A percentile compares a stretch with the other conserved stretches of the same genome.
phyloP scores from a whole-genome alignment of 768 basidiomycete genomes.

The Lactarius sp. region DNA sequence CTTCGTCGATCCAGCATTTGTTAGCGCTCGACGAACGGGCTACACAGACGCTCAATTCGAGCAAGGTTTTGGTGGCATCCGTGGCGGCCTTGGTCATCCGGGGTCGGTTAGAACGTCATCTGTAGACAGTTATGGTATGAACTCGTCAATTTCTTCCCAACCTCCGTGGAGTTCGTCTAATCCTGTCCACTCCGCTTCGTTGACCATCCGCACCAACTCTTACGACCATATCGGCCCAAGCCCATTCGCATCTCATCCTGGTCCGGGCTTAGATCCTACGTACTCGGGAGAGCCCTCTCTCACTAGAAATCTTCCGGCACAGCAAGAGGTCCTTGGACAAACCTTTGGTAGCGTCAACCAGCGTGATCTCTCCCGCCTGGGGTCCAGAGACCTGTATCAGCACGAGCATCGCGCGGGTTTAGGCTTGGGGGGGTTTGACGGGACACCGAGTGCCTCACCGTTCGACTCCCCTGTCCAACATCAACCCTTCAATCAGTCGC shows the following conservation, averaged over 20 bases:
- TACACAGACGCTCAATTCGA: constrained; percentile 22
- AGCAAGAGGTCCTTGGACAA: constrained; percentile 20
- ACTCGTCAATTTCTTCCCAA: constrained; percentile 18
- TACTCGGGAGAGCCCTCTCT: constrained; percentile 18
- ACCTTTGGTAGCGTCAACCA: constrained; percentile 19
- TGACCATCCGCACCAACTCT: constrained; percentile 11
- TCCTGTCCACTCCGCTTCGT: constrained; percentile 11
- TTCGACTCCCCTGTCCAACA: constrained; percentile 22
- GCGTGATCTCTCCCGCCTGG: constrained; percentile 24
- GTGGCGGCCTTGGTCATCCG: constrained; percentile 11
- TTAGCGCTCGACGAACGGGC: constrained; percentile 15
- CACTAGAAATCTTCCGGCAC: constrained; percentile 7
- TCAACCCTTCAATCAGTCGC: constrained; percentile 20
- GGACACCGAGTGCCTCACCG: constrained; percentile 9
- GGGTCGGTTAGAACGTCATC: constrained; percentile 16
- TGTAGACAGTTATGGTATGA: constrained; percentile 18
- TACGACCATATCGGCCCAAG: constrained; percentile 19
- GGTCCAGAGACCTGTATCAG: constrained; percentile 23
- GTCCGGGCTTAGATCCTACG: constrained; percentile 13
- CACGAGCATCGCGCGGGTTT: constrained; percentile 16
- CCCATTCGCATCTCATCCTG: constrained; percentile 14
- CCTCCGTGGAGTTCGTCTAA: constrained; percentile 14
- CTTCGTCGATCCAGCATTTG: constrained; percentile 9
- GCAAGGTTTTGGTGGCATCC: constrained; percentile 14
- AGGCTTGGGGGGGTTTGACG: constrained; percentile 21